Evolutionary conservation across 305 asterid genomes (phyloP), one percentile per base, ranked within the genome.

Genomic region (Nicotiana rustica): DNA sequence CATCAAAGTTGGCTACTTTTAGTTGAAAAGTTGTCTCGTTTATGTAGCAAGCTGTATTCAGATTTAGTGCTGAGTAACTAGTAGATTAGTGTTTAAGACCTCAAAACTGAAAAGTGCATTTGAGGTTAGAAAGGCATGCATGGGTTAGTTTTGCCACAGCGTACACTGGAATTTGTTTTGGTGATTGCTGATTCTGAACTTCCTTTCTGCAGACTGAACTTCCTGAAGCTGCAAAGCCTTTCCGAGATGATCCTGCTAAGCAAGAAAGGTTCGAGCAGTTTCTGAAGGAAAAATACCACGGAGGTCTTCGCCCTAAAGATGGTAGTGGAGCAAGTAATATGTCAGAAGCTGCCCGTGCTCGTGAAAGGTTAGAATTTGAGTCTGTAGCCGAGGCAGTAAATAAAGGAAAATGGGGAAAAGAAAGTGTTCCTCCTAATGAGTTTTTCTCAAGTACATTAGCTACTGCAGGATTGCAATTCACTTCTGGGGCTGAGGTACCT

Each of bases 311-410:
- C 84, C 85, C 92, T 77, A 96, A 89, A 86, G 98, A 94, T 77
- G 88, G 93, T 78, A 93, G 97, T 83, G 98, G 98, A 82, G 60
- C 97, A 83, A 93, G 98, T 88, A 85, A 85, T 83, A 91, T 94
- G 98, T 92, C 99, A 81, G 99, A 96, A 91, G 91, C 95, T 86
- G 95, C 89, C 81, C 99, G 99, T 86, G 99, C 98, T 83, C 99
- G 98, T 85, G 99, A 96, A 89, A 90, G 94, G 82, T 88, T 96
- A 79, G 98, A 96, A 84, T 96, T 96, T 88, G 99, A 96, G 84
- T 84, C 95, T 82, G 97, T 96, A 57, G 98, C 94, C 2, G 89
- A 86, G 80, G 89, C 92, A 66, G 85, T 92, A 36, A 81, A 85
- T 89, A 92, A 90, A 88, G 97, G 89, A 61, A 91, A 89, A 66